Percentiles rank a stretch among this genome's conserved stretches.
Conservation (phyloP, 1,139 yeast species). For the Dujonia santamariae region DNA sequence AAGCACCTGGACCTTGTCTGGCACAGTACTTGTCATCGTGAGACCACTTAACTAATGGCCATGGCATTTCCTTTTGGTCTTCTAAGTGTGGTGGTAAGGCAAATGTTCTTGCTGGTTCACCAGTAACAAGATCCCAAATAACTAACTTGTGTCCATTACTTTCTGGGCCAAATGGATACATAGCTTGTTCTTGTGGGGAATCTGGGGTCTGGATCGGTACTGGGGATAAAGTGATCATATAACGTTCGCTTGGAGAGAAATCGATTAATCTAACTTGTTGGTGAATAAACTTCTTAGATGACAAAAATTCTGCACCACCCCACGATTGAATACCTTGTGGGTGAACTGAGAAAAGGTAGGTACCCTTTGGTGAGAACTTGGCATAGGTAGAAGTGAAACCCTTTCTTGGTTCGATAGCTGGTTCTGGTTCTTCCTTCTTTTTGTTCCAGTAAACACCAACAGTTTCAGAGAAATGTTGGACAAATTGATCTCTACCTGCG, state of each 20-base stretch:
- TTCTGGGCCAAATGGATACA: constrained; percentile 81
- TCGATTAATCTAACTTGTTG: constrained; percentile 88
- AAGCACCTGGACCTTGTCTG: constrained; percentile 89
- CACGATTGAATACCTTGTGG: constrained; percentile 95
- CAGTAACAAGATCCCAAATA: constrained; percentile 87
- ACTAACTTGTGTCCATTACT: constrained; percentile 93
- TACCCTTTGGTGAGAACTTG: constrained; percentile 93
- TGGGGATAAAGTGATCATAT: constrained; percentile 86
- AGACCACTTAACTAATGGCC: constrained; percentile 99
- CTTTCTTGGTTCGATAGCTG: constrained; percentile 72
- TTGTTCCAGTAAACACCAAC: constrained; percentile 91
- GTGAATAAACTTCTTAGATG: constrained; percentile 79
- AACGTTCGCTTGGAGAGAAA: constrained; percentile 90
- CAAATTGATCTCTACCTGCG: constrained; percentile 86
- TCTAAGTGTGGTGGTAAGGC: constrained; percentile 80
- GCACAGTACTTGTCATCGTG: constrained; percentile 92
- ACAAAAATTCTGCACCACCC: constrained; percentile 85
- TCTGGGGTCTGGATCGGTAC: constrained; percentile 75
- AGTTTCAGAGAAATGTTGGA: constrained; percentile 73
- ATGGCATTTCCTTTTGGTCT: constrained; percentile 71
- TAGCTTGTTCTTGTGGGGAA: constrained; percentile 57
- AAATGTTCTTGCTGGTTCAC: constrained; percentile 84
- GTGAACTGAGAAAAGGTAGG: constrained; percentile 82
- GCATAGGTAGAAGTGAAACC: constrained; percentile 87
- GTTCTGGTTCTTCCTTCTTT: constrained; percentile 70